Evolutionary conservation across 192 early-diverging fungal species (phyloP).

Genomic region (Gonapodya prolifera): DNA sequence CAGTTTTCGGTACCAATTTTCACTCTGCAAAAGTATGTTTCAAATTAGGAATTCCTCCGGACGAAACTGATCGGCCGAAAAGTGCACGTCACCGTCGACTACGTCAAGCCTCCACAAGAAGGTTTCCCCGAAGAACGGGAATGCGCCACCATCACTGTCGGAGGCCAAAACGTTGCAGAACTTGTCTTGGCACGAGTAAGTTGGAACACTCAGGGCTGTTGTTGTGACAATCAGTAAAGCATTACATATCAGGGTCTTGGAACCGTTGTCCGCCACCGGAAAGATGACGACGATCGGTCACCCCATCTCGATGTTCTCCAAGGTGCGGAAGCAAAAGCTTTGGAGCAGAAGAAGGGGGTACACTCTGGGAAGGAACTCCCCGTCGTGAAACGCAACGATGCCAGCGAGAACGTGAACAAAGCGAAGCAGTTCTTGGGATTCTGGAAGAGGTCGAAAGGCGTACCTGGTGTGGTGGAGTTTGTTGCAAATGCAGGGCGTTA

Average conservation of each 20-base stretch:
- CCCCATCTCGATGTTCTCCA: conserved; percentile 74
- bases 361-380: conserved; percentile 77
- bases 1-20: too few relatives aligned
- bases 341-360: conserved; percentile 57
- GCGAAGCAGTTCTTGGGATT: conserved; percentile 76
- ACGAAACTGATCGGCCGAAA: conserved; percentile 76
- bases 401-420: conserved; percentile 65
- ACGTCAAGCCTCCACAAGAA: conserved; percentile 69
- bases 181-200: conserved; percentile 25
- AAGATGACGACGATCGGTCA: conserved; percentile 78
- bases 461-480: conserved; percentile 77
- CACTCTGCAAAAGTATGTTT: too few relatives aligned
- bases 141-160: conserved; percentile 69
- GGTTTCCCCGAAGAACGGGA: conserved; percentile 74
- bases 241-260: too few relatives aligned
- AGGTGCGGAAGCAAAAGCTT: conserved; percentile 66
- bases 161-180: conserved; percentile 40
- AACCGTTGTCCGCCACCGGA: conserved; percentile 62
- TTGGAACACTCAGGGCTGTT: too few relatives aligned
- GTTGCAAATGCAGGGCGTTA: conserved; percentile 74
- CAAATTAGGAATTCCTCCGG: conserved; percentile 79
- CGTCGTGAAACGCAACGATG: conserved; percentile 61
- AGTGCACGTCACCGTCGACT: conserved; percentile 65
- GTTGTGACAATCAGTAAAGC: too few relatives aligned
- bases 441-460: conserved; percentile 27